phyloP scores from a whole-genome alignment of 495 filamentous ascomycete genomes.

The Lophium mytilinum region DNA sequence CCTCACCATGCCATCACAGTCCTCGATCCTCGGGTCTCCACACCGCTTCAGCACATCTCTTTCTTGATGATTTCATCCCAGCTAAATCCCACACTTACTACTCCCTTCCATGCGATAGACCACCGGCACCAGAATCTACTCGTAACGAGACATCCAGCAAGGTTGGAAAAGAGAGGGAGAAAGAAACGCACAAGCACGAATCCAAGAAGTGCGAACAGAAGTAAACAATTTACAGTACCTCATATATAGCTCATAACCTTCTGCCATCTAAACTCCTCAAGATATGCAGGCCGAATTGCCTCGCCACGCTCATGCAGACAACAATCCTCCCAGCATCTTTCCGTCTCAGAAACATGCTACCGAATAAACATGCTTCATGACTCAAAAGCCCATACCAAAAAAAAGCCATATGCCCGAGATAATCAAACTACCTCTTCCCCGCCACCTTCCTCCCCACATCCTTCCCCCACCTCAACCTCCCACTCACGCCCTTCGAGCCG shows the following conservation, averaged over 20 bases:
- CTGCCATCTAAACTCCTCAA: neutral
- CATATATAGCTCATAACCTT: neutral
- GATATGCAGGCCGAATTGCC: neutral
- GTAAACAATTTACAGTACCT: neutral
- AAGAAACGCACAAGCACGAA: neutral
- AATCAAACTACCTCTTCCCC: neutral
- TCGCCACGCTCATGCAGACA: too few relatives aligned
- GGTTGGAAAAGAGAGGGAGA: neutral
- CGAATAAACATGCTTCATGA: too few relatives aligned
- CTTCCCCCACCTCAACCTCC: slow-evolving; percentile 22
- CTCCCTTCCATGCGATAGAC: too few relatives aligned
- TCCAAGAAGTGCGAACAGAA: neutral
- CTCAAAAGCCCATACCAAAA: neutral
- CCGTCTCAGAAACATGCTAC: neutral
- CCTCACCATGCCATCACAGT: too few relatives aligned
- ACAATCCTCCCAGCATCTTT: neutral
- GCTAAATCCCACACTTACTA: too few relatives aligned
- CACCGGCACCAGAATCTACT: too few relatives aligned
- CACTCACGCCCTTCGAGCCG: neutral
- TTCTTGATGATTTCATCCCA: too few relatives aligned
- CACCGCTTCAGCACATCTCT: too few relatives aligned
- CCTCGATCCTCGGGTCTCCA: too few relatives aligned
- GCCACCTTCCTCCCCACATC: slow-evolving; percentile 10
- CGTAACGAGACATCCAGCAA: too few relatives aligned
- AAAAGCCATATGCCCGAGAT: neutral